Base-by-base conservation (phyloP, 2,329 filamentous ascomycete species). In the Harringtonia lauricola region DNA sequence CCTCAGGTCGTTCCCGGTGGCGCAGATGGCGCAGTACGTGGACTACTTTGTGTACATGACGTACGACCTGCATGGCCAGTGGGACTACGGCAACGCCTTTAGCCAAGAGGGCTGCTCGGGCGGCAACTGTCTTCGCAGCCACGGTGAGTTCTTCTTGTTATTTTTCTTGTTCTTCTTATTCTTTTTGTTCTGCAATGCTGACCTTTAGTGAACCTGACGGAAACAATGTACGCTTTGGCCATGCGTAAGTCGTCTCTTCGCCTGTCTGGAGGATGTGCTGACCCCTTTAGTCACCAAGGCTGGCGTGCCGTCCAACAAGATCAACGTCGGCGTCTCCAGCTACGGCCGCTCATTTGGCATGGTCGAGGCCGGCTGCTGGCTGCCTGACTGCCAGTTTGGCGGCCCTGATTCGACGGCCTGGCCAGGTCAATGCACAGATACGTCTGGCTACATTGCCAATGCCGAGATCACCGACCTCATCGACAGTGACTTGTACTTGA, bases 261-360 rank as follows among this genome's bases (percentile, higher is more conserved):
- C n/a, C n/a, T n/a, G n/a, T n/a, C n/a, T n/a, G n/a, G n/a, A n/a
- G n/a, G n/a, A n/a, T n/a, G n/a, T n/a, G n/a, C n/a, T n/a, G n/a
- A n/a, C n/a, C n/a, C n/a, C n/a, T n/a, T n/a, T n/a, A n/a, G 55
- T 64, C 41, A 67, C 63, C 8, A 60, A 64, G 31, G 57, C 57
- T 12, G 51, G 54, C 10, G 52, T 60, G 8, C 43, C 49, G 2
- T 46, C 52, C 1, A 53, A 51, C 44, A 58, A 60, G 46, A 45
- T 64, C 12, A 26, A 58, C 8, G 56, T 63, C 12, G 59, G 62
- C 14, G 51, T 59, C 3, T 17, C 54, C 1, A 59, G 57, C 49
- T 65, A 63, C 49, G 59, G 59, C 2, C 52, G 61, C 1, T 55
- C 54, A 0, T 64, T 62, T 44, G 42, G 54, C 13, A 64, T 64